Evolutionary conservation across 768 basidiomycete species (phyloP), one percentile per base, ranked within the genome.

Genomic region (Macrolepiota dolichaula): DNA sequence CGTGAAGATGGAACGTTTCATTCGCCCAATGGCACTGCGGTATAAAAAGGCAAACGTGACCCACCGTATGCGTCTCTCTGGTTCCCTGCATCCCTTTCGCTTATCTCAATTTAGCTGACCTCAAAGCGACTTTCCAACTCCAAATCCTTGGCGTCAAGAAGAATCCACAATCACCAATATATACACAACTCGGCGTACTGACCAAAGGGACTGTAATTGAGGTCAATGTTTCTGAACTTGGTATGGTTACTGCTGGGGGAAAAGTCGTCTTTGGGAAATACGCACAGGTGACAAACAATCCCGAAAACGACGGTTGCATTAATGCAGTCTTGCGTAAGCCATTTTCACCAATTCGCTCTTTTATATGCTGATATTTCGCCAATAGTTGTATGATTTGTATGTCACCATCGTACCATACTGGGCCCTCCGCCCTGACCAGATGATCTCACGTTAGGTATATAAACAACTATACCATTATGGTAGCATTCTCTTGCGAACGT

Each of bases 1-100:
- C 1, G 96, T 98, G 62, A 99, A 99, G 78, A 92, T 98, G 88
- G 97, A 99, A 76, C 82, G 97, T 47, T 99, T 99, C 74, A 88
- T 99, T 61, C 82, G 97, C 63, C 97, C 97, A 3, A 97, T 97
- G 93, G 97, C 96, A 38, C 77, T 99, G 67, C 88, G 97, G 51
- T 95, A 95, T 77, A 98, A 95, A 76, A 98, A 96, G 74, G 97
- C 95, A 12, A 98, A 99, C 70, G 96, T 99, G 9, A 98, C 97
- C 9, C 97, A 99, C 82, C 97, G 96, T 97, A 68, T 64, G 85
- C 75, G n/a, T 22, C 22, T 46, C 12, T 36, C 53, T n/a, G 19
- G 29, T 51, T 24, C 32, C 49, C 17, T 40, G 40, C 40, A 29
- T 9, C 10, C 46, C 29, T 37, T 56, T 51, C 52, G 47, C 32